Conservation (phyloP, 2,329 filamentous ascomycete genomes). For the Exserohilum turcica region DNA sequence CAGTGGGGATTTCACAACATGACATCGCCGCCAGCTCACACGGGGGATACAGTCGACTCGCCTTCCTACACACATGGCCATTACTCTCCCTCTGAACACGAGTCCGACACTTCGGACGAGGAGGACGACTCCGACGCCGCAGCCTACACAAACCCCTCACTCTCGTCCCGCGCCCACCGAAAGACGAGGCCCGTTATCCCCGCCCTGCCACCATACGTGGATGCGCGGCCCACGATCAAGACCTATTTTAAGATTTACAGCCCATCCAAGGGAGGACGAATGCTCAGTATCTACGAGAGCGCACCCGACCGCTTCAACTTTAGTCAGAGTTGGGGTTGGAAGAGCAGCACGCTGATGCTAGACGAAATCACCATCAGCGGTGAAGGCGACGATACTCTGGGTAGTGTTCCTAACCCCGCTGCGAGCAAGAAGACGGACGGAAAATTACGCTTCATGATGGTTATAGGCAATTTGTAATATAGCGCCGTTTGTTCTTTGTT, state of each 20-base stretch:
- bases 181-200: slow-evolving; percentile 35
- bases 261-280: slow-evolving; percentile 62
- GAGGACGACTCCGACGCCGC: slow-evolving; percentile 29
- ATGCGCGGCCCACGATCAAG: slow-evolving; percentile 61
- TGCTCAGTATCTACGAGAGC: slow-evolving; percentile 64
- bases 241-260: slow-evolving; percentile 68
- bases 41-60: slow-evolving; percentile 23
- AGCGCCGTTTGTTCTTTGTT: background rate
- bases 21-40: slow-evolving; percentile 20
- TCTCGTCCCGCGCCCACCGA: slow-evolving; percentile 23
- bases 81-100: slow-evolving; percentile 28
- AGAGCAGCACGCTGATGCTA: slow-evolving; percentile 63
- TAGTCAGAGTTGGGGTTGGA: slow-evolving; percentile 66
- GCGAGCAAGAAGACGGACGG: slow-evolving; percentile 53
- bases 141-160: slow-evolving; percentile 35
- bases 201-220: slow-evolving; percentile 60
- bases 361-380: slow-evolving; percentile 50
- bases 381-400: slow-evolving; percentile 22
- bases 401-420: slow-evolving; percentile 11
- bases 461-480: slow-evolving; percentile 57
- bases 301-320: slow-evolving; percentile 65
- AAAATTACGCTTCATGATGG: slow-evolving; percentile 63
- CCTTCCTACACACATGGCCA: slow-evolving; percentile 26
- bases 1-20: slow-evolving; percentile 19
- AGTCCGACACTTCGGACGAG: slow-evolving; percentile 33